phyloP scores from a whole-genome alignment of 179 eudicot species.

The Pouteria campechiana region DNA sequence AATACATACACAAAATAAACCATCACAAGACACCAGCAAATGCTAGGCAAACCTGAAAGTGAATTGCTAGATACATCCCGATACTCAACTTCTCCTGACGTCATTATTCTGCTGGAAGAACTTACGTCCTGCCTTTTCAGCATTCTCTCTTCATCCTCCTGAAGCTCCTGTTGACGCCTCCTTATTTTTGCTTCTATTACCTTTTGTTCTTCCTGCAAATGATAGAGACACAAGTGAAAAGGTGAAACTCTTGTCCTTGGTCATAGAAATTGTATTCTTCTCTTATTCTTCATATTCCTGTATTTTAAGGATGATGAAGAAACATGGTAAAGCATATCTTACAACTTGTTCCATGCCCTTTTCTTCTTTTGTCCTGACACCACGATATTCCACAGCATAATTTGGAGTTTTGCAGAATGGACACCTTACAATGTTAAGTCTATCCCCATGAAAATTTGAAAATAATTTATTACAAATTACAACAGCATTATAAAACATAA shows the following conservation, averaged over 20 bases:
- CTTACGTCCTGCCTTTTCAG: conserved; percentile 34
- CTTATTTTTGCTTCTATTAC: conserved; percentile 99
- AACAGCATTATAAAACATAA: no score
- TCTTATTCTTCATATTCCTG: no score
- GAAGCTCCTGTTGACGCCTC: conserved; percentile 83
- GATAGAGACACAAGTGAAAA: conserved; percentile 4
- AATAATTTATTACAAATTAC: no score
- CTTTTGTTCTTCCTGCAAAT: conserved; percentile 86
- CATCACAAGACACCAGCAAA: no score
- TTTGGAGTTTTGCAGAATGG: conserved; percentile 92
- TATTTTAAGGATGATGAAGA: no score
- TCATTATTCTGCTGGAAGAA: conserved; percentile 32
- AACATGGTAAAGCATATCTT: conserved; percentile 13
- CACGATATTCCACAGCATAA: conserved; percentile 96
- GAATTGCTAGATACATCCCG: conserved; percentile 38
- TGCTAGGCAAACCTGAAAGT: no score
- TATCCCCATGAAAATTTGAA: no score
- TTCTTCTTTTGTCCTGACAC: conserved; percentile 91
- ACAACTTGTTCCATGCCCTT: conserved; percentile 91
- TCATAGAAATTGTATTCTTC: no score
- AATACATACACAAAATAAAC: no score
- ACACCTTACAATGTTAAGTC: conserved; percentile 65
- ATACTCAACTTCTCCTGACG: conserved; percentile 30
- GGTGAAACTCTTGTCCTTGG: no score
- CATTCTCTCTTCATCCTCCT: conserved; percentile 68